A percentile compares a stretch with the other conserved stretches of the same genome.
Evolutionary conservation across 768 basidiomycete species (phyloP).

Genomic region (Rhodotorula toruloides): DNA sequence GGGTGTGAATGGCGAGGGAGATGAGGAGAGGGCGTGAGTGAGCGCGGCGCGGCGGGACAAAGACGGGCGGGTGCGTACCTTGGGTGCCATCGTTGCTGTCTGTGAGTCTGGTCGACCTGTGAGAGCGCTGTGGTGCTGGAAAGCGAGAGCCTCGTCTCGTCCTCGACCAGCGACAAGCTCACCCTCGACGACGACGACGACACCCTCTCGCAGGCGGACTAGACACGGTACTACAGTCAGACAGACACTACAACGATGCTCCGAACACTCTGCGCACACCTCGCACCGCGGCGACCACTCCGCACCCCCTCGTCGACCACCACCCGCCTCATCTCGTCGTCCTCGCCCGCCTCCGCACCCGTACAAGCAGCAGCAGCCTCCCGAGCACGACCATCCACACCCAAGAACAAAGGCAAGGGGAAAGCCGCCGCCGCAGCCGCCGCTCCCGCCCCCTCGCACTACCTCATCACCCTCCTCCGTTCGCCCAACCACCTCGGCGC

Average conservation of each 20-base stretch:
- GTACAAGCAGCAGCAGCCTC: too few relatives aligned
- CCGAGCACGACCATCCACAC: background rate
- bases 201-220: background rate
- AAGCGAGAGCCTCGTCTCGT: background rate
- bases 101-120: background rate
- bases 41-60: background rate
- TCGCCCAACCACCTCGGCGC: conserved; percentile 32
- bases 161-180: too few relatives aligned
- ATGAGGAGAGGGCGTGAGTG: background rate
- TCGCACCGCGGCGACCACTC: background rate
- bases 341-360: background rate
- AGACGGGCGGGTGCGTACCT: conserved; percentile 5
- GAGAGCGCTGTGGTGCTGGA: too few relatives aligned
- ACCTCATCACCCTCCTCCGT: conserved; percentile 37
- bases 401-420: background rate
- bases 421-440: background rate
- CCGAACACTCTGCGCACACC: background rate
- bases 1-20: background rate
- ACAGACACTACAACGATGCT: background rate
- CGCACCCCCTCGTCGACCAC: background rate
- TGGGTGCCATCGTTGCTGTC: conserved; percentile 31
- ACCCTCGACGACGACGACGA: background rate
- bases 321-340: conserved; percentile 1
- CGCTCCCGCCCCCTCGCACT: conserved; percentile 15
- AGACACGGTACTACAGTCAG: too few relatives aligned